Conservation (phyloP, 257 asterid genomes). For the Schizonepeta tenuifolia region DNA sequence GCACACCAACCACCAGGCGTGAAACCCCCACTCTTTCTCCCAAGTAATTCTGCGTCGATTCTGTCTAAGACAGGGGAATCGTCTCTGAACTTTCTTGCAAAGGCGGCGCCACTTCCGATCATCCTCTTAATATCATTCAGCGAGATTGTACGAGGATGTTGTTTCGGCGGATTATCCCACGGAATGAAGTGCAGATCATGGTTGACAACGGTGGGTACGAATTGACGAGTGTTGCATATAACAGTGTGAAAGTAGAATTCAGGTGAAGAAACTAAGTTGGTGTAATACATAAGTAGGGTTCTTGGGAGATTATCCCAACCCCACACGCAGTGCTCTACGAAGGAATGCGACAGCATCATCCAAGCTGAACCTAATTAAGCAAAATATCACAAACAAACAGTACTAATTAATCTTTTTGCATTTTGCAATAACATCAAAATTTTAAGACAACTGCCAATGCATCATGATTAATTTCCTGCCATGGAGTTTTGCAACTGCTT, state of each 20-base stretch:
- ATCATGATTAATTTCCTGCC: too few relatives aligned
- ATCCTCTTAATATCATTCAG: constrained; percentile 58
- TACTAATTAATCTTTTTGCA: too few relatives aligned
- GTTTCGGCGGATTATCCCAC: constrained; percentile 80
- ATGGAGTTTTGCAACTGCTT: too few relatives aligned
- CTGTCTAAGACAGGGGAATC: constrained; percentile 53
- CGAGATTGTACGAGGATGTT: constrained; percentile 68
- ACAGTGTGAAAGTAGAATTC: constrained; percentile 15
- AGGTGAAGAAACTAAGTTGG: background rate
- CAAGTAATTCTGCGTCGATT: constrained; percentile 58
- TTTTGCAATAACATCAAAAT: too few relatives aligned
- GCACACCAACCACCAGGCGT: constrained; percentile 87
- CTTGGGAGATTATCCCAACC: constrained; percentile 22
- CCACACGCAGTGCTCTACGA: background rate
- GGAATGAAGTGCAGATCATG: constrained; percentile 82
- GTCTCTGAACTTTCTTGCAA: constrained; percentile 74
- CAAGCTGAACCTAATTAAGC: background rate
- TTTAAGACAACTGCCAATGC: too few relatives aligned
- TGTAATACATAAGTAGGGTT: constrained; percentile 5
- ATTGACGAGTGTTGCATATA: constrained; percentile 22
- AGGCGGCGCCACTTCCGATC: constrained; percentile 64
- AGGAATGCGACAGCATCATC: background rate
- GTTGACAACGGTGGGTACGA: constrained; percentile 58
- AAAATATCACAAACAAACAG: too few relatives aligned
- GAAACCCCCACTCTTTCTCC: constrained; percentile 56